Evolutionary conservation across 2,329 filamentous ascomycete species (phyloP).

Genomic region (Zelopaecilomyces penicillatus): DNA sequence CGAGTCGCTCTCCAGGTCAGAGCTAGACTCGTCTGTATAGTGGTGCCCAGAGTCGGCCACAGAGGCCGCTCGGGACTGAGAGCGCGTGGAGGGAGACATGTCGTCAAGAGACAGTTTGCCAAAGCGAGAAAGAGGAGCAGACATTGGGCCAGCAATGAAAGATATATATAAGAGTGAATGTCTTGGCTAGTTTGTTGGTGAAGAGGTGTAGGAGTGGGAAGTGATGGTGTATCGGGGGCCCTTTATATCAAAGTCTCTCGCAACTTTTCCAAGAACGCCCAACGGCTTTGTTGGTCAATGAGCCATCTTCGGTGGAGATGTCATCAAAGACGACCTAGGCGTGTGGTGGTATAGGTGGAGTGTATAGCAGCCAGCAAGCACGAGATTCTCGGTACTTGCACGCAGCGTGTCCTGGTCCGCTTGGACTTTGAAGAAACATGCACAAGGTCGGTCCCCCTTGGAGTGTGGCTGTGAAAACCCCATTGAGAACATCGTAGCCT

Average conservation of each 20-base stretch:
- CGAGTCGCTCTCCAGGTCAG: conserved; percentile 19
- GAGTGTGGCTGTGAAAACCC: conserved; percentile 6
- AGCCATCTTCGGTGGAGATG: too few species aligned
- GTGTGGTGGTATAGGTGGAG: too few species aligned
- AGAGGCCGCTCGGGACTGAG: conserved; percentile 10
- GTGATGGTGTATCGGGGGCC: too few species aligned
- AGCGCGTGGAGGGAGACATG: conserved; percentile 19
- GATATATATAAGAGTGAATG: background rate
- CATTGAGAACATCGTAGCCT: conserved; percentile 6
- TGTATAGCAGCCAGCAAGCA: too few species aligned
- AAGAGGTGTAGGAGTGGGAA: background rate
- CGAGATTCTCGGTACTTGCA: background rate
- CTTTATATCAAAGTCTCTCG: too few species aligned
- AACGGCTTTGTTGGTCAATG: too few species aligned
- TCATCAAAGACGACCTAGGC: too few species aligned
- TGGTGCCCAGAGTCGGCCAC: conserved; percentile 2
- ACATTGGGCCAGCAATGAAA: conserved; percentile 14
- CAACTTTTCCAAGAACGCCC: too few species aligned
- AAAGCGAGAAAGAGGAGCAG: conserved; percentile 17
- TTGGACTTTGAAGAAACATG: background rate
- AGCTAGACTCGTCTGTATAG: conserved; percentile 17
- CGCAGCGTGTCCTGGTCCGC: background rate
- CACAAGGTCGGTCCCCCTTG: background rate
- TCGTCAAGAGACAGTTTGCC: conserved; percentile 22
- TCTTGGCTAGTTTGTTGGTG: background rate